Evolutionary conservation across 306 rosid genomes (phyloP).

Genomic region (Vicia sativa): DNA sequence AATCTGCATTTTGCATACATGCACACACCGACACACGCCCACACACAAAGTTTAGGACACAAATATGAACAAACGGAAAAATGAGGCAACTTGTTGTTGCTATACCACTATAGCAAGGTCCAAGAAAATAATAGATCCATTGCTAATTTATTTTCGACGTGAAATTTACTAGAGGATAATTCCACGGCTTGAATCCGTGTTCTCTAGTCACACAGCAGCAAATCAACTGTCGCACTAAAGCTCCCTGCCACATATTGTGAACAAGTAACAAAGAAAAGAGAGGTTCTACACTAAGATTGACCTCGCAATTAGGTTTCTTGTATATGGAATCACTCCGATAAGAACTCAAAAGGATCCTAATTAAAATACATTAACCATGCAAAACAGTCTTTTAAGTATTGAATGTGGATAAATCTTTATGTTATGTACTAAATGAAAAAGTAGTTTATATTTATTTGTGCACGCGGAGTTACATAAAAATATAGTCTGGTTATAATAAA

Average conservation of each 20-base stretch:
- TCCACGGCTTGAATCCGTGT: not conserved
- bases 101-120: not conserved
- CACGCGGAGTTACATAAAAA: conserved; percentile 16
- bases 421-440: conserved; percentile 1
- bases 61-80: not conserved
- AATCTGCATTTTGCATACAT: too few species aligned
- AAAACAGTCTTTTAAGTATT: conserved; percentile 5
- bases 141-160: not conserved
- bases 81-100: not conserved
- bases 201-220: not conserved
- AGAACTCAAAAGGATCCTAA: conserved; percentile 1
- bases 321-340: conserved; percentile 19
- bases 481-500: conserved; percentile 11
- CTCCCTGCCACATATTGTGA: conserved; percentile 1
- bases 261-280: not conserved
- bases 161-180: not conserved
- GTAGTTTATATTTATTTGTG: conserved; percentile 21
- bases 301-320: conserved; percentile 19
- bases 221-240: not conserved
- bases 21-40: too few species aligned
- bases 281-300: conserved; percentile 8
- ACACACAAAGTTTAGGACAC: too few species aligned
- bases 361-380: conserved; percentile 16
- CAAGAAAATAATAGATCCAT: not conserved
- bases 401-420: conserved; percentile 1